These are phyloP conservation scores for Leccinum ponderosum DNA, from an alignment of 1,284 basidiomycete genomes.

Conservation along the genomic window DNA sequence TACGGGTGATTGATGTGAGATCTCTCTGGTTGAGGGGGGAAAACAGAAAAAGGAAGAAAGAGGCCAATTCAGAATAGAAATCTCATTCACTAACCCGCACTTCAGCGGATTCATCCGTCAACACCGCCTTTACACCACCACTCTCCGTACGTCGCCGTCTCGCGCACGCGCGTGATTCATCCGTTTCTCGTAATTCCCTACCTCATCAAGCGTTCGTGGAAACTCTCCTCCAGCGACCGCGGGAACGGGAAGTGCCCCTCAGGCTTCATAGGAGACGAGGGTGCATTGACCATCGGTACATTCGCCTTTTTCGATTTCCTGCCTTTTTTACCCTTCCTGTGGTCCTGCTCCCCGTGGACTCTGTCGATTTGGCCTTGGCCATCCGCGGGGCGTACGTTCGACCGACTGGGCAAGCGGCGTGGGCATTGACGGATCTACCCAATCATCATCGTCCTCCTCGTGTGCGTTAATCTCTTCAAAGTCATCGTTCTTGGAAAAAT, in stretches of 20 bases:
- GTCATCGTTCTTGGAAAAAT: conserved; percentile 22
- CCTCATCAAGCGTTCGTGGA: conserved; percentile 27
- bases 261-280: conserved; percentile 33
- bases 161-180: conserved; percentile 70
- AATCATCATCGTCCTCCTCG: conserved; percentile 52
- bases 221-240: conserved; percentile 42
- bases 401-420: conserved; percentile 36
- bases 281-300: conserved; percentile 41
- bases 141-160: conserved; percentile 79
- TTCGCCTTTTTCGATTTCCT: conserved; percentile 35
- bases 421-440: conserved; percentile 53
- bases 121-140: conserved; percentile 71
- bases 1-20: background rate
- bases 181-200: conserved; percentile 41
- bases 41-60: conserved; percentile 6
- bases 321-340: conserved; percentile 26
- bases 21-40: background rate
- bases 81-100: conserved; percentile 13
- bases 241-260: conserved; percentile 63
- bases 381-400: conserved; percentile 36
- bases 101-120: conserved; percentile 41
- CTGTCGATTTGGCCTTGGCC: conserved; percentile 31
- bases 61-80: conserved; percentile 12
- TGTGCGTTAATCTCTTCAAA: conserved; percentile 39
- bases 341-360: conserved; percentile 27